Percentiles rank a stretch among this genome's conserved stretches.
Conservation (phyloP, 2,329 filamentous ascomycete genomes). For the Lomentospora prolificans region DNA sequence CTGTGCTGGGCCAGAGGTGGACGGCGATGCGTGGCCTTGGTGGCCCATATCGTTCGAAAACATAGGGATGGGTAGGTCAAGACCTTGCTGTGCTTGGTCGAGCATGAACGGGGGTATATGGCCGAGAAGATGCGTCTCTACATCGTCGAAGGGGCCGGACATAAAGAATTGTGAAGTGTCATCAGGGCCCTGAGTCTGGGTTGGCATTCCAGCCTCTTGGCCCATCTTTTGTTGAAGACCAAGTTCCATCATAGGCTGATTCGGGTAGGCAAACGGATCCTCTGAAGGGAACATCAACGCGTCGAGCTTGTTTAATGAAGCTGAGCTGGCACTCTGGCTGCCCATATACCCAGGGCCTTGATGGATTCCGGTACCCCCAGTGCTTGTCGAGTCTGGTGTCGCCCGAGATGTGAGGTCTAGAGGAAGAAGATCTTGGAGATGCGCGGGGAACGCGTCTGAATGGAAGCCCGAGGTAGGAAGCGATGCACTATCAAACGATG, state of each 20-base stretch:
- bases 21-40: neutral
- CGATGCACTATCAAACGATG: constrained; percentile 25
- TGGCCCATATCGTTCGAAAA: neutral
- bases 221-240: constrained; percentile 28
- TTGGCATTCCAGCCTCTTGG: constrained; percentile 18
- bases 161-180: constrained; percentile 38
- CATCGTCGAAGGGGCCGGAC: constrained; percentile 47
- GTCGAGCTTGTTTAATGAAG: constrained; percentile 54
- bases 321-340: constrained; percentile 22
- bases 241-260: constrained; percentile 59
- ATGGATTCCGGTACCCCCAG: constrained; percentile 28
- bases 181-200: constrained; percentile 17
- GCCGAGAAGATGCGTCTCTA: constrained; percentile 64
- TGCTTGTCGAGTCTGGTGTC: constrained; percentile 33
- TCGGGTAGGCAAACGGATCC: constrained; percentile 72
- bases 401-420: constrained; percentile 33
- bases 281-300: constrained; percentile 73
- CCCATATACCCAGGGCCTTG: constrained; percentile 15
- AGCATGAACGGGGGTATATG: constrained; percentile 64
- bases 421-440: constrained; percentile 33
- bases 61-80: constrained; percentile 4
- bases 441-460: constrained; percentile 13
- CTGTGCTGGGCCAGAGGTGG: neutral
- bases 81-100: constrained; percentile 3
- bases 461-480: constrained; percentile 21